Evolutionary conservation across 371 early-diverging fungal species (phyloP), one percentile per base, ranked within the genome.

Genomic region (Apophysomyces trapeziformis): DNA sequence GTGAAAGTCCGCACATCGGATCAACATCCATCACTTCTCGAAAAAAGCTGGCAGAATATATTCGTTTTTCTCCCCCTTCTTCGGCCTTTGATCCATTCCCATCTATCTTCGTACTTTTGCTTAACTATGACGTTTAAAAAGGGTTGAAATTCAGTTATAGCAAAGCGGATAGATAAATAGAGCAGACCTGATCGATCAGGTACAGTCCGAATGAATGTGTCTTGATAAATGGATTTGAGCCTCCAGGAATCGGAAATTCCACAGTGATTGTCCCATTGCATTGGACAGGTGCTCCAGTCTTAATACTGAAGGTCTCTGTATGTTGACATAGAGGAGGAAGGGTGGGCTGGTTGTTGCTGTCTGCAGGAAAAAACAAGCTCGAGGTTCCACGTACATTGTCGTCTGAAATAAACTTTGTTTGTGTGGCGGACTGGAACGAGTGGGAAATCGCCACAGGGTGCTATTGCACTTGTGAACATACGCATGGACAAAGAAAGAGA

Each of bases 161-260:
- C 39, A 32, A 50, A 7, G 0, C 2, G 35, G 38, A 35, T 39
- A 11, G 41, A 13, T 13, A 13, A 1, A 41, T 13, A 8, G 1
- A 41, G 41, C 58, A 44, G 61, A 77, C 79, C 68, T 82, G 82
- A 68, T 82, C 78, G 32, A 79, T 73, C 12, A 82, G 26, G 68
- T 82, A 82, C 0, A 82, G 7, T 4, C 80, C 83, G 68, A 79
- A 79, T 5, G 54, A 16, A 50, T 82, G 77, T n/a, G 70, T 60
- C 0, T 70, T 61, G 3, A 62, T 44, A n/a, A 77, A 39, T 7
- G 4, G 35, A 18, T 70, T 56, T 5, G 43, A 56, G 8, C 67
- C 64, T 1, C 63, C 47, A 16, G 75, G 77, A 58, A 72, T 68
- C 9, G 59, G 63, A 57, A 77, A 68, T 7, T 41, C n/a, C 11